phyloP scores from a whole-genome alignment of 2,329 filamentous ascomycete genomes.

The Fusarium compactum region DNA sequence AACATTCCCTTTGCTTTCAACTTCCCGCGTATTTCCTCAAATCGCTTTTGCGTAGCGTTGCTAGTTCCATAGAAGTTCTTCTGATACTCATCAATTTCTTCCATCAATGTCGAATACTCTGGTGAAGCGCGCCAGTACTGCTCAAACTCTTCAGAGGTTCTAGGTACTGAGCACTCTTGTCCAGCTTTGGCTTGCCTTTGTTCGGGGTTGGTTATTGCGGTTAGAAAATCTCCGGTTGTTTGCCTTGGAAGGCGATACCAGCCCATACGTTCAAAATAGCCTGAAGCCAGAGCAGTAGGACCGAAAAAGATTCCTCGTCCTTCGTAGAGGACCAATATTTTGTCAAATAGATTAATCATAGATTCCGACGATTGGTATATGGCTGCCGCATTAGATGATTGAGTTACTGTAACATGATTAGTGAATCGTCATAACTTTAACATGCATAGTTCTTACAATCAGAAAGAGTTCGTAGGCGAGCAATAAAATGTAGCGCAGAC shows the following conservation, averaged over 20 bases:
- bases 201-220: constrained; percentile 72
- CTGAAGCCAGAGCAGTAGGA: constrained; percentile 66
- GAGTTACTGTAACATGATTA: constrained; percentile 60
- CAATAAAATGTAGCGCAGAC: constrained; percentile 80
- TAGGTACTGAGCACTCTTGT: constrained; percentile 70
- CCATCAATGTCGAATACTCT: constrained; percentile 57
- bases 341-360: constrained; percentile 81
- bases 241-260: constrained; percentile 75
- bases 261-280: constrained; percentile 76
- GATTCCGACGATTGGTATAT: constrained; percentile 79
- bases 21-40: constrained; percentile 58
- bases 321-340: constrained; percentile 79
- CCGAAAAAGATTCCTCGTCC: constrained; percentile 84
- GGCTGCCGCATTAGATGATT: constrained; percentile 59
- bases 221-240: constrained; percentile 77
- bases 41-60: constrained; percentile 60
- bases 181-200: constrained; percentile 69
- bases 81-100: constrained; percentile 65
- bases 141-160: constrained; percentile 77
- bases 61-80: constrained; percentile 54
- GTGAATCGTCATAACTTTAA: constrained; percentile 59
- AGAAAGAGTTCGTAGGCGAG: constrained; percentile 65
- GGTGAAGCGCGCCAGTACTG: constrained; percentile 58
- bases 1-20: constrained; percentile 11
- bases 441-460: neutral